Conservation (phyloP, 306 rosid species). For the Hippophae gyantsensis region DNA sequence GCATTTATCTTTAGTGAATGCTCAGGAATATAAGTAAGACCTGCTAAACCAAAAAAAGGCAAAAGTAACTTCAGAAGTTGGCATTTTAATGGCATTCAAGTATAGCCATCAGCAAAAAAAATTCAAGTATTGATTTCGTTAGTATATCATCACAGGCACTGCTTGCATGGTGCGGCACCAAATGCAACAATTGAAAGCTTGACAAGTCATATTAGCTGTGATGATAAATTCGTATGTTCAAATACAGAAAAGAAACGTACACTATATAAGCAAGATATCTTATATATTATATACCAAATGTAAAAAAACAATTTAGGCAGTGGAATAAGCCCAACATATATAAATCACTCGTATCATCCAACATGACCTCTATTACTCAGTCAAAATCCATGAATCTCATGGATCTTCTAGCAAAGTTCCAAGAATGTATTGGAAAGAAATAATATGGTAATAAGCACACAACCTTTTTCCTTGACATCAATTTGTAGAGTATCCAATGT, state of each 20-base stretch:
- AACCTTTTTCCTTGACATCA: conserved; percentile 86
- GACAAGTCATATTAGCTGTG: no score
- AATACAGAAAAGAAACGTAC: not conserved
- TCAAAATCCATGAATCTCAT: no score
- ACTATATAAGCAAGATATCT: not conserved
- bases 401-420: conserved; percentile 7
- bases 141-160: no score
- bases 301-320: conserved; percentile 2
- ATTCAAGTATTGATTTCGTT: no score
- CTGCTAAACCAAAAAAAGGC: conserved; percentile 41
- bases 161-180: no score
- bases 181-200: no score
- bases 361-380: not conserved
- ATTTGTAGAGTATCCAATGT: conserved; percentile 75
- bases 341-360: not conserved
- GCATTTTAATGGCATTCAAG: not conserved
- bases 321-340: not conserved
- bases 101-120: not conserved
- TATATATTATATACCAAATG: not conserved
- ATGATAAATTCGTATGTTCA: not conserved
- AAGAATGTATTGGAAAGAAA: conserved; percentile 8
- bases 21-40: conserved; percentile 70
- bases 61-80: not conserved
- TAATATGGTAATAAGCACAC: conserved; percentile 7
- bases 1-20: conserved; percentile 62